phyloP scores from a whole-genome alignment of 1,284 basidiomycete species.

The Papiliotrema laurentii region DNA sequence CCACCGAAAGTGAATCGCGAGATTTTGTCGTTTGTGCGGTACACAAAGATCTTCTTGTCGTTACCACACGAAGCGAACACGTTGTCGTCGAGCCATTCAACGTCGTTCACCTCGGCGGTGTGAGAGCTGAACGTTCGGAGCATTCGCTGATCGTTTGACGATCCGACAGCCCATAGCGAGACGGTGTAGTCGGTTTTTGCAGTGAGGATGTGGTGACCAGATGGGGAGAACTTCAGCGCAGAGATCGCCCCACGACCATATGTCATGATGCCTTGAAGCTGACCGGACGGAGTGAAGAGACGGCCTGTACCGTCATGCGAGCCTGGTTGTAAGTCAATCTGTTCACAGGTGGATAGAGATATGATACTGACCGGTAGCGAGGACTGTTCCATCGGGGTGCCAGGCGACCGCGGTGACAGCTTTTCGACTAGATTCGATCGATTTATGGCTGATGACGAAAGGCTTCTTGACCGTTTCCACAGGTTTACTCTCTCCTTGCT shows the following conservation, averaged over 20 bases:
- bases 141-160: slow-evolving; percentile 21
- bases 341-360: neutral
- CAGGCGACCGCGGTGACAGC: slow-evolving; percentile 32
- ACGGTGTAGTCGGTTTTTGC: slow-evolving; percentile 36
- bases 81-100: slow-evolving; percentile 45
- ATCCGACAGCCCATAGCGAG: slow-evolving; percentile 13
- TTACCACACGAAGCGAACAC: slow-evolving; percentile 42
- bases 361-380: slow-evolving; percentile 30
- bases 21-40: slow-evolving; percentile 29
- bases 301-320: slow-evolving; percentile 36
- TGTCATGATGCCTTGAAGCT: slow-evolving; percentile 38
- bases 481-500: neutral
- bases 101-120: slow-evolving; percentile 44
- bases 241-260: slow-evolving; percentile 39
- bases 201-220: slow-evolving; percentile 31
- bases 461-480: slow-evolving; percentile 12
- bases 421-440: slow-evolving; percentile 37
- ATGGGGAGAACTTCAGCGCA: slow-evolving; percentile 39
- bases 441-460: slow-evolving; percentile 28
- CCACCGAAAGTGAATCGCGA: slow-evolving; percentile 38
- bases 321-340: slow-evolving; percentile 12
- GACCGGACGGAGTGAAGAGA: slow-evolving; percentile 40
- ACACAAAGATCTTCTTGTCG: slow-evolving; percentile 40
- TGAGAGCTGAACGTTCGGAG: slow-evolving; percentile 31
- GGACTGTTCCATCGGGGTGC: slow-evolving; percentile 42